Conservation (phyloP, 1,284 basidiomycete genomes). For the Trichosporon ovoides region DNA sequence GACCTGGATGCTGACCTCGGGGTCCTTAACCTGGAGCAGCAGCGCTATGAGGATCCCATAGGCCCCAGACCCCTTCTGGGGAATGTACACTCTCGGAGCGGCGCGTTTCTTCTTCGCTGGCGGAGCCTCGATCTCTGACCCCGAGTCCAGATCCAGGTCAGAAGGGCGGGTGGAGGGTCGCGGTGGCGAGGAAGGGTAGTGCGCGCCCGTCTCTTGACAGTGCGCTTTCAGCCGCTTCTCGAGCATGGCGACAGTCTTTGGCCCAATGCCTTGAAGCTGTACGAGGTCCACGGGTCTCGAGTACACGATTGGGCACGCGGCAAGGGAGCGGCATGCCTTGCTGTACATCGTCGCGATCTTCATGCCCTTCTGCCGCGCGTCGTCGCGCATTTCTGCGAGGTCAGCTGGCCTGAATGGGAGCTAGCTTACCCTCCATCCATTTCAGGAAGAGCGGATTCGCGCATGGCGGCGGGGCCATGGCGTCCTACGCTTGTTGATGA, state of each 20-base stretch:
- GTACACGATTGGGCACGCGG: conserved; percentile 41
- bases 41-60: conserved; percentile 46
- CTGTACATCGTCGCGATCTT: conserved; percentile 38
- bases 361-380: conserved; percentile 33
- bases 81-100: conserved; percentile 37
- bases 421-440: conserved; percentile 40
- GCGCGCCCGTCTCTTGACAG: conserved; percentile 33
- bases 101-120: conserved; percentile 3
- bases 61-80: conserved; percentile 36
- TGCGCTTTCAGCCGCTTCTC: conserved; percentile 36
- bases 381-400: conserved; percentile 37
- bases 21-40: conserved; percentile 33
- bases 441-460: conserved; percentile 47
- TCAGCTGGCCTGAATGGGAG: neutral
- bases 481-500: neutral
- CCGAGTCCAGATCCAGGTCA: neutral
- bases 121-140: neutral
- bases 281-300: conserved; percentile 37
- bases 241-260: conserved; percentile 37
- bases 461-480: conserved; percentile 26
- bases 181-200: conserved; percentile 21
- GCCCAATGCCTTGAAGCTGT: conserved; percentile 37
- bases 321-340: conserved; percentile 39
- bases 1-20: conserved; percentile 20
- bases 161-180: conserved; percentile 14